Percentiles rank a stretch among this genome's conserved stretches.
These are phyloP conservation scores for Xylaria intraflava DNA, from an alignment of 495 filamentous ascomycete genomes.

Conservation along the genomic window DNA sequence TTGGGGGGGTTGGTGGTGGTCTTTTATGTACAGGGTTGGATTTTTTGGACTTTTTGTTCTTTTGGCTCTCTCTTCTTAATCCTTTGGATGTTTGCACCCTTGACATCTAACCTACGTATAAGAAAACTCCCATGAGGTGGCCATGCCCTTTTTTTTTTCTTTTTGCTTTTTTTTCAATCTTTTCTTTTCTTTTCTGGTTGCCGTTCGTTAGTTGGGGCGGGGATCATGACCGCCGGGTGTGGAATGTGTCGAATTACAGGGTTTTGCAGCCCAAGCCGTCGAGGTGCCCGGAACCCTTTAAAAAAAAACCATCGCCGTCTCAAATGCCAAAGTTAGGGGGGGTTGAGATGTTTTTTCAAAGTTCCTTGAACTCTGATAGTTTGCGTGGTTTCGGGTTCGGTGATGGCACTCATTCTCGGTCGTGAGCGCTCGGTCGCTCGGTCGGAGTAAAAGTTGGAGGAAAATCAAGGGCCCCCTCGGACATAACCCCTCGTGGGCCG, in stretches of 20 bases:
- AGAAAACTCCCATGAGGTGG: no score
- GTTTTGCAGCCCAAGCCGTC: not conserved
- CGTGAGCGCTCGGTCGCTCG: slow-evolving; percentile 1
- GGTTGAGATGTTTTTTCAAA: not conserved
- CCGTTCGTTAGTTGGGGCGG: no score
- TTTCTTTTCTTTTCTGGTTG: no score
- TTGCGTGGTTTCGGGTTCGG: not conserved
- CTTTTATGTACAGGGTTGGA: no score
- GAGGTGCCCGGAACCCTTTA: not conserved
- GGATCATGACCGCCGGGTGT: no score
- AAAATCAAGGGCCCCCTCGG: not conserved
- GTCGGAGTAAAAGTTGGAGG: not conserved
- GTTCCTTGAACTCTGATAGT: not conserved
- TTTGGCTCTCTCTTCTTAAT: no score
- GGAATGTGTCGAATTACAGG: not conserved
- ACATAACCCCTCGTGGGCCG: not conserved
- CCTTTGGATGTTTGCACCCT: no score
- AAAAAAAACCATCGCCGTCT: not conserved
- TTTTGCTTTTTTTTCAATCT: no score
- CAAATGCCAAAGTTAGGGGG: not conserved
- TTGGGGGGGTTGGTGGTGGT: no score
- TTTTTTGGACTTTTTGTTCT: no score
- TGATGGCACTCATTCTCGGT: not conserved
- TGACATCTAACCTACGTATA: no score
- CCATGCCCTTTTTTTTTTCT: no score